Conservation (phyloP, 2,329 filamentous ascomycete species). For the Penicillium rolfsii region DNA sequence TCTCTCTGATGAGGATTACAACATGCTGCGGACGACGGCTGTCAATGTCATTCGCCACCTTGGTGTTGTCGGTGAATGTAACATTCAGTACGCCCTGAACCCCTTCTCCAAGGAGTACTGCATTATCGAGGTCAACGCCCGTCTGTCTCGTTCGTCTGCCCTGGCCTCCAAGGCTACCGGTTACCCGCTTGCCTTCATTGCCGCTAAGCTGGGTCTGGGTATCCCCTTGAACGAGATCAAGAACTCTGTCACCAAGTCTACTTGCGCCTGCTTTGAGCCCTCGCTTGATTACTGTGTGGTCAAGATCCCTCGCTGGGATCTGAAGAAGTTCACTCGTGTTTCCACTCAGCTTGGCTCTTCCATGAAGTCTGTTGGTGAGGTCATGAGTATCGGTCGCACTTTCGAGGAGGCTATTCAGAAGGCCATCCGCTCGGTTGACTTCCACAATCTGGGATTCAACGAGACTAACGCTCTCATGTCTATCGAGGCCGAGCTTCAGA, state of each 20-base stretch:
- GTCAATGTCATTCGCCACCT: constrained; percentile 97
- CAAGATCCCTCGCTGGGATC: constrained; percentile 98
- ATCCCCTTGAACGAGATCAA: constrained; percentile 96
- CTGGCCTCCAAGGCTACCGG: constrained; percentile 96
- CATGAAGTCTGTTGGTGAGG: constrained; percentile 99
- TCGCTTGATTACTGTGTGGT: constrained; percentile 98
- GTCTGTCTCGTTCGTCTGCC: constrained; percentile 91
- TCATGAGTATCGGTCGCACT: constrained; percentile 95
- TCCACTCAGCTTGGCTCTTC: constrained; percentile 95
- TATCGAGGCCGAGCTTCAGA: constrained; percentile 94
- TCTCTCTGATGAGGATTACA: constrained; percentile 95
- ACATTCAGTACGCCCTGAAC: constrained; percentile 97
- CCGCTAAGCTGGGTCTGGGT: constrained; percentile 90
- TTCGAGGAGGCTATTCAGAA: constrained; percentile 99
- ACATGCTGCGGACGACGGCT: constrained; percentile 96
- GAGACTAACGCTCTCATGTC: constrained; percentile 91
- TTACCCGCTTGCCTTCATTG: constrained; percentile 94
- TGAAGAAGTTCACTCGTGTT: constrained; percentile 98
- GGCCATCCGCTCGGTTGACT: constrained; percentile 92
- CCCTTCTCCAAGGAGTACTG: constrained; percentile 95
- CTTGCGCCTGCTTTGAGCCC: constrained; percentile 96
- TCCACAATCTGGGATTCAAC: constrained; percentile 92
- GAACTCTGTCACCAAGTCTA: constrained; percentile 93
- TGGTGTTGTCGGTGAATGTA: constrained; percentile 97
- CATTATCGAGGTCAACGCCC: constrained; percentile 98